Base-by-base conservation (phyloP, 148 eudicot species). In the Rhododendron henanense region DNA sequence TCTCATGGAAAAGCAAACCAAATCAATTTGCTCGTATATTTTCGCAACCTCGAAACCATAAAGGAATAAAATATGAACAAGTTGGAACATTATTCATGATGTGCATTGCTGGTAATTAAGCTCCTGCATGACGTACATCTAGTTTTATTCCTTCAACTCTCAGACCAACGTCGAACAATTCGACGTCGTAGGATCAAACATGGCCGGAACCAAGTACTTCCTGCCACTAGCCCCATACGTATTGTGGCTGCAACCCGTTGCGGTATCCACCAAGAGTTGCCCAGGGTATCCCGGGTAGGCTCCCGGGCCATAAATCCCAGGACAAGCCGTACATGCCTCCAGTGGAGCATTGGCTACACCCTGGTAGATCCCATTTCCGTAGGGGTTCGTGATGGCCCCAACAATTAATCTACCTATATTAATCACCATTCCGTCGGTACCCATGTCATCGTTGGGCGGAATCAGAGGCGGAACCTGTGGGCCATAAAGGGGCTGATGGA, bases 251-350 rank as follows among this genome's bases (percentile, higher is more conserved):
- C 86, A 90, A 1, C 92, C 91, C 2, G 74, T 88, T 0, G 44
- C 35, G 0, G 82, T 10, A 51, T 92, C 93, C 88, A 88, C 57
- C 79, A 90, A 63, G 51, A 92, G 86, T 11, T 88, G 19, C 57
- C 93, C 93, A 18, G 92, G 89, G 48, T 90, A 86, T 2, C 93
- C 93, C 44, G 93, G 92, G 67, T 89, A 92, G n/a, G 93, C 89
- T 6, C 92, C 92, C 11, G 87, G 88, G 0, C 89, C 92, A 15
- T 90, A 92, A 0, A 88, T 90, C 47, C 93, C 92, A 0, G 88
- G 75, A 47, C 93, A 92, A 35, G 93, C 92, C 5, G 92, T 0
- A 89, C 92, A 0, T 1, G 88, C 91, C 47, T 92, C 92, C 0
- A 92, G 86, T 4, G 91, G 93, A 0, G 92, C 93, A 23, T 86